Evolutionary conservation across 1,284 basidiomycete species (phyloP).

Genomic region (Stygiomarasmius scandens): DNA sequence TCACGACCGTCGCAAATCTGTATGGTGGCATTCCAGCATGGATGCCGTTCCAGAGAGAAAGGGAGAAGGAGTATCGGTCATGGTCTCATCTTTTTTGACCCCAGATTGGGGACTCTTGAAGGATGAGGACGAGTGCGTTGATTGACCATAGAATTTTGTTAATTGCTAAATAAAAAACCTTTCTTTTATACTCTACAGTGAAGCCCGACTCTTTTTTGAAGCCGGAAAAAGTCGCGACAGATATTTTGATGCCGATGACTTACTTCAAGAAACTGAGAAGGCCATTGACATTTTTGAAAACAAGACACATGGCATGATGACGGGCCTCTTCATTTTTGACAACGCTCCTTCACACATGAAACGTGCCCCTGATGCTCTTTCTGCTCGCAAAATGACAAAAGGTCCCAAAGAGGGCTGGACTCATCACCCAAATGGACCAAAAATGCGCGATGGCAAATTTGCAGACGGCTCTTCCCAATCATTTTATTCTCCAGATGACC

Average conservation of each 20-base stretch:
- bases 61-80: slow-evolving; percentile 37
- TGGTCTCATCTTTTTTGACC: slow-evolving; percentile 38
- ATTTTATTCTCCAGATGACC: slow-evolving; percentile 32
- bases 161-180: neutral
- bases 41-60: slow-evolving; percentile 30
- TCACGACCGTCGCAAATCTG: slow-evolving; percentile 31
- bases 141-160: neutral
- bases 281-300: slow-evolving; percentile 38
- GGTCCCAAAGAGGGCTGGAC: slow-evolving; percentile 23
- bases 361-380: slow-evolving; percentile 32
- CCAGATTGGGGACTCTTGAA: slow-evolving; percentile 31
- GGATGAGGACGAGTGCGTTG: slow-evolving; percentile 27
- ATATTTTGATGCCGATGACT: slow-evolving; percentile 31
- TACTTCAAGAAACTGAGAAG: slow-evolving; percentile 29
- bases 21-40: slow-evolving; percentile 30
- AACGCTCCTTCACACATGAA: slow-evolving; percentile 41
- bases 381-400: slow-evolving; percentile 35
- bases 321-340: slow-evolving; percentile 37
- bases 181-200: slow-evolving; percentile 19
- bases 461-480: slow-evolving; percentile 23
- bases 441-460: slow-evolving; percentile 27
- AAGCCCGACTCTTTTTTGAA: slow-evolving; percentile 30
- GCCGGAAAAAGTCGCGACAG: slow-evolving; percentile 38
- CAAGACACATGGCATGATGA: slow-evolving; percentile 25
- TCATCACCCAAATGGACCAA: slow-evolving; percentile 24